Evolutionary conservation across 768 basidiomycete genomes (phyloP).

Genomic region (Chlorophyllum brunneum): DNA sequence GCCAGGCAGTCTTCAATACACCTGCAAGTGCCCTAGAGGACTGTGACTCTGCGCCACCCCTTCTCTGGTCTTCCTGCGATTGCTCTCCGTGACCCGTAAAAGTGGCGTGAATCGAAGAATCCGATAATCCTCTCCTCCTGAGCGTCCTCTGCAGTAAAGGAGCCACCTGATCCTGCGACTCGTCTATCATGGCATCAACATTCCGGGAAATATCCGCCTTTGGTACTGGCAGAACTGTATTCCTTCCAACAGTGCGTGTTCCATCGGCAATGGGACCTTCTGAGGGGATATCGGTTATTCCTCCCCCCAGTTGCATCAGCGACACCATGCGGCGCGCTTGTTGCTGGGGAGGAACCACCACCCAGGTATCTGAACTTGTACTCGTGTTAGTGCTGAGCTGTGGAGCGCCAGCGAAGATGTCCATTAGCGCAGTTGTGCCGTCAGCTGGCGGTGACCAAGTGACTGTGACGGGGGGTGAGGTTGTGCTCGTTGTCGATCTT

Average conservation of each 20-base stretch:
- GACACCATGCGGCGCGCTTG: constrained; percentile 24
- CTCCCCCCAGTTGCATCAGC: constrained; percentile 4
- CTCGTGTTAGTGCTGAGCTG: constrained; percentile 22
- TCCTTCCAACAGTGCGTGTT: constrained; percentile 17
- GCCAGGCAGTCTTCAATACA: constrained; percentile 24
- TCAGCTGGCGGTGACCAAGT: constrained; percentile 9
- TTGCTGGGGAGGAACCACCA: constrained; percentile 49
- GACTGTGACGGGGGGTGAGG: constrained; percentile 20
- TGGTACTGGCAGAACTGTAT: constrained; percentile 20
- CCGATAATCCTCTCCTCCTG: constrained; percentile 78
- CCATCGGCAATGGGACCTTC: not conserved
- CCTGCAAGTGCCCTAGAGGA: not conserved
- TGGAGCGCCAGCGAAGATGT: constrained; percentile 92
- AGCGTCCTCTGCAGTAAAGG: constrained; percentile 66
- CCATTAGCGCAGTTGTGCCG: constrained; percentile 49
- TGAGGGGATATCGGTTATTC: not conserved
- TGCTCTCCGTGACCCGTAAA: constrained; percentile 56
- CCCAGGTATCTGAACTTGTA: constrained; percentile 58
- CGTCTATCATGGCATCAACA: constrained; percentile 78
- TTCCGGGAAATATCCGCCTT: constrained; percentile 48
- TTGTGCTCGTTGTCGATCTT: constrained; percentile 36
- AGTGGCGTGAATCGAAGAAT: constrained; percentile 89
- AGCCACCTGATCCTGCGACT: constrained; percentile 40
- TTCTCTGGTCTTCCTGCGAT: constrained; percentile 5
- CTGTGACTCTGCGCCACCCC: constrained; percentile 14